phyloP scores from a whole-genome alignment of 2,329 filamentous ascomycete genomes.

The Cercospora zeae-maydis region DNA sequence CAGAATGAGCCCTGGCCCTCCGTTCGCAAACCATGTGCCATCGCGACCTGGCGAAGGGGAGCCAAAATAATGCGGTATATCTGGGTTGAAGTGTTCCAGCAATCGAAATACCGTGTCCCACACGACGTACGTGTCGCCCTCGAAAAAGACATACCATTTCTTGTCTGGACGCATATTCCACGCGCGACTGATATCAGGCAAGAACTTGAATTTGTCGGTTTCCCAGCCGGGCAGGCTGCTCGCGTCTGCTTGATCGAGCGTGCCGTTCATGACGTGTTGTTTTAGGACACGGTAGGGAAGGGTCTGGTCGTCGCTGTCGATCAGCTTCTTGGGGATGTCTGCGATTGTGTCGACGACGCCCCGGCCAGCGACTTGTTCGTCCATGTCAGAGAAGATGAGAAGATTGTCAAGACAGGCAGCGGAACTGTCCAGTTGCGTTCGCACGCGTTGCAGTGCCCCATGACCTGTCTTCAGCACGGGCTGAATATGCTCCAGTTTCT shows the following conservation, averaged over 20 bases:
- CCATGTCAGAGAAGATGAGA: slow-evolving; percentile 50
- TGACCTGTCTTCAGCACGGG: slow-evolving; percentile 51
- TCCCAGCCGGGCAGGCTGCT: slow-evolving; percentile 42
- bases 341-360: slow-evolving; percentile 46
- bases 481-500: slow-evolving; percentile 44
- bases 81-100: slow-evolving; percentile 15
- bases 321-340: slow-evolving; percentile 40
- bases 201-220: slow-evolving; percentile 54
- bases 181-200: slow-evolving; percentile 50
- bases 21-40: slow-evolving; percentile 47
- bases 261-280: slow-evolving; percentile 19
- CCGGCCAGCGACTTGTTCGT: slow-evolving; percentile 41
- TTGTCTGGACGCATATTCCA: slow-evolving; percentile 46
- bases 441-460: slow-evolving; percentile 43
- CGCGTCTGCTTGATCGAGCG: slow-evolving; percentile 6
- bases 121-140: slow-evolving; percentile 50
- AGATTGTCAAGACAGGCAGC: slow-evolving; percentile 51
- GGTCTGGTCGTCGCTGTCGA: slow-evolving; percentile 17
- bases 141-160: slow-evolving; percentile 53
- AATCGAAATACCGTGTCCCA: slow-evolving; percentile 37
- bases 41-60: slow-evolving; percentile 36
- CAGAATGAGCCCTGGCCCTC: slow-evolving; percentile 49
- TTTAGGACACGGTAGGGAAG: slow-evolving; percentile 17
- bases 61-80: slow-evolving; percentile 20
- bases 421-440: slow-evolving; percentile 51